Evolutionary conservation across 1,139 yeast species (phyloP).

Genomic region (Pichia norvegensis): DNA sequence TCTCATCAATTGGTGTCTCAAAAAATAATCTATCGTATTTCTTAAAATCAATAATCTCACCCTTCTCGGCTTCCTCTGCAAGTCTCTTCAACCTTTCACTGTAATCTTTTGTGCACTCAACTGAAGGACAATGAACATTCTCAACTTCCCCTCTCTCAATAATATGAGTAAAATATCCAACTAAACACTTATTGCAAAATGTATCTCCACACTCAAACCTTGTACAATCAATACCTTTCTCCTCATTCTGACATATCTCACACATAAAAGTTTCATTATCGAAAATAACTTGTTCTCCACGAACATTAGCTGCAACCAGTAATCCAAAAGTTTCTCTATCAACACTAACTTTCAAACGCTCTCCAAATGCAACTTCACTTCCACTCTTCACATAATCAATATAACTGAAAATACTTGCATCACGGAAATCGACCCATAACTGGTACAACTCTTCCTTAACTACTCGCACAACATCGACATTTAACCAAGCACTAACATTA

Average conservation of each 20-base stretch:
- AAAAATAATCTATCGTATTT: conserved; percentile 29
- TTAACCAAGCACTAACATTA: conserved; percentile 25
- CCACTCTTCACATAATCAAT: conserved; percentile 38
- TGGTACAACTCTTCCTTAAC: conserved; percentile 23
- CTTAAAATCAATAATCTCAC: conserved; percentile 24
- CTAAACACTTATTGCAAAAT: conserved; percentile 46
- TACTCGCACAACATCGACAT: conserved; percentile 13
- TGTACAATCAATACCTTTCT: conserved; percentile 41
- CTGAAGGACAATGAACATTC: conserved; percentile 55
- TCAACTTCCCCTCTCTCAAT: conserved; percentile 47
- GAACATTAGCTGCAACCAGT: conserved; percentile 20
- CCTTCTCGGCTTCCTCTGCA: conserved; percentile 3
- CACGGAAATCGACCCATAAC: conserved; percentile 36
- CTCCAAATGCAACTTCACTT: conserved; percentile 18
- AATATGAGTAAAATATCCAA: conserved; percentile 37
- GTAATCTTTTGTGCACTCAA: conserved; percentile 34
- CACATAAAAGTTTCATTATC: conserved; percentile 40
- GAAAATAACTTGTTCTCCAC: conserved; percentile 30
- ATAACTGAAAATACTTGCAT: conserved; percentile 38
- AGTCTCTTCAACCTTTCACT: conserved; percentile 14
- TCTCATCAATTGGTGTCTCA: conserved; percentile 32
- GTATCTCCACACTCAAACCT: conserved; percentile 44
- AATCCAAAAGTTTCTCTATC: conserved; percentile 16
- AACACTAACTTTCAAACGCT: background rate
- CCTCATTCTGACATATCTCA: conserved; percentile 50